phyloP scores from a whole-genome alignment of 805 yeast species.

The Candida arabinofermentans region DNA sequence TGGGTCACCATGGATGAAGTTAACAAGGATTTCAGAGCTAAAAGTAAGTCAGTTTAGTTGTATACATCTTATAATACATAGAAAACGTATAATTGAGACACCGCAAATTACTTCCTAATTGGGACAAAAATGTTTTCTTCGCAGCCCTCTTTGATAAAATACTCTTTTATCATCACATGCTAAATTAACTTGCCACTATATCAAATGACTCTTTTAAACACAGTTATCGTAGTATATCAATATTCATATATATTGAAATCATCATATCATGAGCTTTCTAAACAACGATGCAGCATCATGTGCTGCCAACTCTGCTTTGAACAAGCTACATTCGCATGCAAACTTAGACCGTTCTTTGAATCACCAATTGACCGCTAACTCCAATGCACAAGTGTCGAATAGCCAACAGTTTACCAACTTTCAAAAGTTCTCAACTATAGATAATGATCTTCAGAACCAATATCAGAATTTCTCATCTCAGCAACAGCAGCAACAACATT shows the following conservation, averaged over 20 bases:
- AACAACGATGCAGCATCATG: slow-evolving; percentile 32
- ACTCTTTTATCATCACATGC: neutral
- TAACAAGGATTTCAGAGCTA: slow-evolving; percentile 29
- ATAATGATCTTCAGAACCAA: slow-evolving; percentile 35
- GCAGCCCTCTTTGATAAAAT: neutral
- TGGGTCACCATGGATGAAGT: slow-evolving; percentile 38
- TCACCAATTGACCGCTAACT: slow-evolving; percentile 26
- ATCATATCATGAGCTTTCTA: slow-evolving; percentile 9
- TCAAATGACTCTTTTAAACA: neutral
- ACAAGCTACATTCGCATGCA: slow-evolving; percentile 38
- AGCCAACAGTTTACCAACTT: slow-evolving; percentile 5
- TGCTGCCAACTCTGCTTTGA: slow-evolving; percentile 43
- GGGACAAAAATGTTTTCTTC: neutral
- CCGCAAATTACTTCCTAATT: neutral
- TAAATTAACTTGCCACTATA: neutral
- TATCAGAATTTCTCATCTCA: slow-evolving; percentile 31
- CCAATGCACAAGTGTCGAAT: neutral
- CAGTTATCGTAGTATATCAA: no score
- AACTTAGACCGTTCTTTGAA: slow-evolving; percentile 39
- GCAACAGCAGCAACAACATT: neutral
- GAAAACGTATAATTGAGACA: no score
- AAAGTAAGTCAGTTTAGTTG: no score
- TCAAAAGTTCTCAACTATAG: slow-evolving; percentile 21
- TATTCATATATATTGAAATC: neutral
- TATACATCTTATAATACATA: no score